Base-by-base conservation (phyloP, 2,329 filamentous ascomycete genomes). In the Didymella pinodella region DNA sequence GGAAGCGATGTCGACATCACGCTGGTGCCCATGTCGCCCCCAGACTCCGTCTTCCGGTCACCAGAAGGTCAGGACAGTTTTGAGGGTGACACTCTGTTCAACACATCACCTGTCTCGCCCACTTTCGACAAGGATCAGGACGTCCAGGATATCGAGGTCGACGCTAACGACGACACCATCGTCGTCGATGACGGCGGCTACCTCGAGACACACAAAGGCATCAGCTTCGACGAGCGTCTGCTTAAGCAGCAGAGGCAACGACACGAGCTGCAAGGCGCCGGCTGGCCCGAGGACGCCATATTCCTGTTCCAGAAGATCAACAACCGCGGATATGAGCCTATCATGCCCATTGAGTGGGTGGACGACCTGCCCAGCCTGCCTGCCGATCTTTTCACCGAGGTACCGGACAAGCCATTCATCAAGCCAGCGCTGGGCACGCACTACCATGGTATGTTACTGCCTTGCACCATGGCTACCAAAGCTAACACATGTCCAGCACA, bases 281-380 rank as follows among this genome's bases (percentile, higher is more conserved):
- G 81, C 44, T 87, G 83, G 82, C 77, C 79, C 3, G 75, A 81
- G 26, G 81, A 83, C 51, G 83, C 86, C 54, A 80, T 82, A 40
- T 79, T 80, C 32, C 74, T 87, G 2, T 83, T 83, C 63, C 80
- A 82, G 57, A 82, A 82, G 57, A 79, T 87, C 29, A 79, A 79
- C 6, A 80, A 83, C 75, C 83, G 85, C 41, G 85, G 85, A 16
- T 82, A 81, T 51, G 85, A 87, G 72, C 82, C 85, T 10, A 70
- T 87, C 1, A 68, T 88, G 12, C 83, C 84, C 1, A 69, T 72
- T 12, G 75, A 76, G 59, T 87, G 84, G 84, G 75, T 78, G 44
- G 71, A 80, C 48, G 84, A 87, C 62, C 86, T 86, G 61, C 73
- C 75, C 8, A 85, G 81, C 16, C 68, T 88, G 14, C 85, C 85